Base-by-base conservation (phyloP, 176 grass and related monocot species). In the Carex littledalei region DNA sequence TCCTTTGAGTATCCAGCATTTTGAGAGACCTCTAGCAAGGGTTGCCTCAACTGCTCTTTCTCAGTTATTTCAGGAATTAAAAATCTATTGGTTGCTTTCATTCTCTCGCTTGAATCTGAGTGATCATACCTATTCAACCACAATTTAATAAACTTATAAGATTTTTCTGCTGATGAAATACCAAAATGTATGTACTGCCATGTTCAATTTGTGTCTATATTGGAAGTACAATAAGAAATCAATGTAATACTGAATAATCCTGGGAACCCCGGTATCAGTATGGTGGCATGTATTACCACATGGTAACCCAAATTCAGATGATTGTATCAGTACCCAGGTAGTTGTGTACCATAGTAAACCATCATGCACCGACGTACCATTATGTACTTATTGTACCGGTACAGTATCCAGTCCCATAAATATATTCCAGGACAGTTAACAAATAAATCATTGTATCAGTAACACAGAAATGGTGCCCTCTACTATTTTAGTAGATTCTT, bases 21-120 rank as follows among this genome's bases (percentile, higher is more conserved):
- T 76, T 86, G 86, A 85, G 57, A 85, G 88, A 98, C 71, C 31
- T 60, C 85, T 83, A 84, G 66, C 78, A 99, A 87, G 81, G 93
- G 97, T 80, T 91, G 83, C 15, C 93, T 88, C 85, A 62, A 83
- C 57, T 89, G 86, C 32, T 86, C 73, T 14, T 45, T 64, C 22
- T 70, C 56, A 50, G 24, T 67, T 79, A 53, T 84, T 71, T 91
- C 68, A 65, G 86, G 85, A 65, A 58, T 86, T 85, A 86, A 83
- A 86, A 85, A 80, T 70, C 12, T 84, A 52, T 84, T 63, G 81
- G 60, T 82, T 87, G 31, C 61, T 84, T 35, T 29, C 18, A 57
- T 66, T 78, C 87, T 92, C 72, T 99, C 88, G 67, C 89, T 89
- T 43, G 65, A 84, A 82, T 92, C 88, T 79, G 87, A 68, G 53